These are phyloP conservation scores for Choanephora cucurbitarum DNA, from an alignment of 371 early-diverging fungal genomes.

Conservation along the genomic window DNA sequence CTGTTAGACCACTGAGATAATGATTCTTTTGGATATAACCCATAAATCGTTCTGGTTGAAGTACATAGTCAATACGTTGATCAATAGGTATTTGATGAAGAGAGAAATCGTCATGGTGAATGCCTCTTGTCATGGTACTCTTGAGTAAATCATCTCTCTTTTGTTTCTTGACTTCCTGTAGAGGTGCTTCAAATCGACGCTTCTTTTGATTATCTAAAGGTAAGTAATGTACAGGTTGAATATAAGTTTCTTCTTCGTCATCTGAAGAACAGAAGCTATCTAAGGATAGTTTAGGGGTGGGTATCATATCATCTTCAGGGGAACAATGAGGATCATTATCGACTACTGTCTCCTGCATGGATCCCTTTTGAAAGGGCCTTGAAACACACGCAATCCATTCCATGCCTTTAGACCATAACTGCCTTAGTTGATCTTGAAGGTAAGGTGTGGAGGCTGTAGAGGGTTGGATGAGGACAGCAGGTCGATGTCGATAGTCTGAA, in stretches of 20 bases:
- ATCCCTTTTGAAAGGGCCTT: background rate
- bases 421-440: background rate
- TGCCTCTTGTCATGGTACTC: background rate
- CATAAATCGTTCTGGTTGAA: constrained; percentile 46
- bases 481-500: constrained; percentile 34
- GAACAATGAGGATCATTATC: background rate
- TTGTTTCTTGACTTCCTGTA: background rate
- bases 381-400: background rate
- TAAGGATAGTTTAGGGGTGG: background rate
- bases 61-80: constrained; percentile 42
- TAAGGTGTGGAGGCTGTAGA: too few relatives aligned
- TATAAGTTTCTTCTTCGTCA: background rate
- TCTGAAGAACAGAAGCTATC: background rate
- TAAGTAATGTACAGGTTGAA: too few relatives aligned
- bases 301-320: background rate
- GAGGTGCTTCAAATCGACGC: background rate
- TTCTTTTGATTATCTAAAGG: background rate
- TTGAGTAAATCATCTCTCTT: background rate
- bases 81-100: background rate
- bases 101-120: background rate
- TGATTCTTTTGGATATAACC: constrained; percentile 41
- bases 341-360: background rate
- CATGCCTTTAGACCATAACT: background rate
- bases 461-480: constrained; percentile 41
- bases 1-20: constrained; percentile 46